Evolutionary conservation across 495 filamentous ascomycete species (phyloP).

Genomic region (Cenococcum geophilum): DNA sequence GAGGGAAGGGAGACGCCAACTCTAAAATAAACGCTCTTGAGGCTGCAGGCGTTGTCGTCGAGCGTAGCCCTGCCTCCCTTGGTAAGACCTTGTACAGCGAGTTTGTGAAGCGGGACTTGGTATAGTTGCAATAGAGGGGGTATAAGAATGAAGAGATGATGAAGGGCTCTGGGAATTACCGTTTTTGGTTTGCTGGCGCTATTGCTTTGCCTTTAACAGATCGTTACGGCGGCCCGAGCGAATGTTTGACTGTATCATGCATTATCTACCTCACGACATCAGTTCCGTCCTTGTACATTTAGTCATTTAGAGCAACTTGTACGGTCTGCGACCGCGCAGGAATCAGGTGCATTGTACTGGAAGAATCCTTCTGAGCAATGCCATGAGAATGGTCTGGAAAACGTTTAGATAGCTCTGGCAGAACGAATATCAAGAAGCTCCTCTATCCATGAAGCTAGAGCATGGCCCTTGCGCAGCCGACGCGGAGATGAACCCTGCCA

Average conservation of each 20-base stretch:
- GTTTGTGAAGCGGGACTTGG: constrained; percentile 91
- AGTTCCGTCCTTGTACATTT: constrained; percentile 27
- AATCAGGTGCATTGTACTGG: not conserved
- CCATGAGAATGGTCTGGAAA: not conserved
- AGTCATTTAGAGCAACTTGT: constrained; percentile 30
- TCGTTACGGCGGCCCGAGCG: not conserved
- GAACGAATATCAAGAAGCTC: no score
- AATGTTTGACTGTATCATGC: constrained; percentile 1
- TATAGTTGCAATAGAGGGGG: constrained; percentile 48
- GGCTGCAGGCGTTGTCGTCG: constrained; percentile 88
- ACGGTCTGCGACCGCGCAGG: not conserved
- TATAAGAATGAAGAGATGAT: not conserved
- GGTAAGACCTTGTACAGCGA: constrained; percentile 90
- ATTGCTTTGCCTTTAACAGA: constrained; percentile 16
- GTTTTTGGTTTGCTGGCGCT: not conserved
- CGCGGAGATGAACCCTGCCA: not conserved
- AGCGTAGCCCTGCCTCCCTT: constrained; percentile 84
- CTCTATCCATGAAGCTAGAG: not conserved
- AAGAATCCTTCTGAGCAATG: not conserved
- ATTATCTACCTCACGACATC: constrained; percentile 6
- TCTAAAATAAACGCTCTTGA: constrained; percentile 95
- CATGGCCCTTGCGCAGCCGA: not conserved
- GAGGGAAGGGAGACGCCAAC: constrained; percentile 94
- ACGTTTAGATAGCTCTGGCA: no score
- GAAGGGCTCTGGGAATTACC: not conserved